Percentiles rank a stretch among this genome's conserved stretches.
These are phyloP conservation scores for Lactarius deliciosus DNA, from an alignment of 768 basidiomycete genomes.

Conservation along the genomic window DNA sequence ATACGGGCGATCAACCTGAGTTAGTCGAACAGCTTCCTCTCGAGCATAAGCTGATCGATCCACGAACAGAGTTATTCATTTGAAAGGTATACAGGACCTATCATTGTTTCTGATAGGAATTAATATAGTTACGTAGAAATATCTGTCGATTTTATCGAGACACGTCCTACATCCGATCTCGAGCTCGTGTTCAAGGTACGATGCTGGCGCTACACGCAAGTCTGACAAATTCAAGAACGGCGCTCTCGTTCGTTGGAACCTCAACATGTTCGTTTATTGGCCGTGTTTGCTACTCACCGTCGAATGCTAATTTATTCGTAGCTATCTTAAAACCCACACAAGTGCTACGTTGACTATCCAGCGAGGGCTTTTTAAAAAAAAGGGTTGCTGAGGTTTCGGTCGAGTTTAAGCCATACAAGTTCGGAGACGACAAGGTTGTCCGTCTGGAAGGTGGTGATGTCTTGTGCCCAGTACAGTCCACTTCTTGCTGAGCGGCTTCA, in stretches of 20 bases:
- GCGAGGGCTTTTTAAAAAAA: fast-evolving
- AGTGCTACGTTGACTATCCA: neutral
- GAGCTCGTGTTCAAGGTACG: neutral
- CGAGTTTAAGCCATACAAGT: neutral
- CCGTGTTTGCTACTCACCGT: neutral
- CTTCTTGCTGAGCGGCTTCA: neutral
- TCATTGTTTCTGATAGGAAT: neutral
- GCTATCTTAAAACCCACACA: neutral
- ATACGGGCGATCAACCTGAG: neutral
- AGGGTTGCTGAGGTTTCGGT: neutral
- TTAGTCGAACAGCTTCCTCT: neutral
- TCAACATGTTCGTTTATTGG: neutral
- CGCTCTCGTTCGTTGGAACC: neutral
- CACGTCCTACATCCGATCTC: neutral
- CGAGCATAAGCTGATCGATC: neutral
- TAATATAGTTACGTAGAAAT: neutral
- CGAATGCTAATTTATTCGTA: neutral
- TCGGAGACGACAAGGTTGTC: neutral
- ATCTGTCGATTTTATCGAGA: neutral
- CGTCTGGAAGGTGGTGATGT: neutral
- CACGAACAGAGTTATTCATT: neutral
- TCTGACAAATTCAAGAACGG: neutral
- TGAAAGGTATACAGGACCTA: neutral
- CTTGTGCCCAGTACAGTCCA: neutral
- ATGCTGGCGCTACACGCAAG: neutral